A percentile compares a stretch with the other conserved stretches of the same genome.
These are phyloP conservation scores for Aureobasidium sp. DNA, from an alignment of 2,329 filamentous ascomycete species.

Conservation along the genomic window DNA sequence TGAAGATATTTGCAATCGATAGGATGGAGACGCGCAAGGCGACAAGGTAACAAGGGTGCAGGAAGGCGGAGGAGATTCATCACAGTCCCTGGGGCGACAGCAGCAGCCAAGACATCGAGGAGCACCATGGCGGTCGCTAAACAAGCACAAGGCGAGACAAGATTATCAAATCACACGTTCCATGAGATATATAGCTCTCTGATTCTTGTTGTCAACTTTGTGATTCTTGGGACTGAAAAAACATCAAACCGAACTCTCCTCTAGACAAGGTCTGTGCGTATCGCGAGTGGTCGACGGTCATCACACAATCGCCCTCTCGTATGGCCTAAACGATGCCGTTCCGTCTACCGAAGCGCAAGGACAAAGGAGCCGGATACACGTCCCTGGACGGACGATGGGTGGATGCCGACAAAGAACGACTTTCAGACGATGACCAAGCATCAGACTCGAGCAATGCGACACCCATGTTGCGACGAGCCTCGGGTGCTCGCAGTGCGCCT, in stretches of 20 bases:
- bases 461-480: conserved; percentile 26
- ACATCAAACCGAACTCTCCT: neutral
- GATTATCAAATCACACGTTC: neutral
- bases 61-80: neutral
- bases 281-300: neutral
- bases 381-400: conserved; percentile 17
- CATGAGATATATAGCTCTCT: neutral
- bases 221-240: neutral
- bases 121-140: neutral
- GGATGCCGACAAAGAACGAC: conserved; percentile 15
- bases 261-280: conserved; percentile 2
- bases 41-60: neutral
- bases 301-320: neutral
- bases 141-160: neutral
- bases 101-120: conserved; percentile 11
- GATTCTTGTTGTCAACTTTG: too few species aligned
- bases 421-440: conserved; percentile 16
- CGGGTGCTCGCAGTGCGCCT: conserved; percentile 22
- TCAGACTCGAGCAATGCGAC: conserved; percentile 22
- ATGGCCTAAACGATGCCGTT: conserved; percentile 13
- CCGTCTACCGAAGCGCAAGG: conserved; percentile 13
- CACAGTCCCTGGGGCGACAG: conserved; percentile 6
- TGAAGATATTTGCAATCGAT: too few species aligned
- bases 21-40: too few species aligned
- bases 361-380: conserved; percentile 10